Evolutionary conservation across 2,329 filamentous ascomycete species (phyloP).

Genomic region (Penicillium sp.): DNA sequence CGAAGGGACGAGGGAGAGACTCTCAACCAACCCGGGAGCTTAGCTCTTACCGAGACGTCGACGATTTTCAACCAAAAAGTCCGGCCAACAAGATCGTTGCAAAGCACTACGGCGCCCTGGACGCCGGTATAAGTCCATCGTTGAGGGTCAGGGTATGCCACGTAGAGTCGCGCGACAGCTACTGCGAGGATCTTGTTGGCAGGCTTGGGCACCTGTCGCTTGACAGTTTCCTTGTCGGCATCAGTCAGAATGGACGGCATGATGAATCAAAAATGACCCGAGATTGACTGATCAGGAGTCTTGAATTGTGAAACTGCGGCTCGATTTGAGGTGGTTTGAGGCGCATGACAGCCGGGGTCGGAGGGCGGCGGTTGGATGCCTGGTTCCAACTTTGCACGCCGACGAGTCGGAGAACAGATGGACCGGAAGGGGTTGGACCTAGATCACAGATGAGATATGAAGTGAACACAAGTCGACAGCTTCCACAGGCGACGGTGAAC

Average conservation of each 20-base stretch:
- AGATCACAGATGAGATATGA: neutral
- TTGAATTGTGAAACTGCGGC: slow-evolving; percentile 3
- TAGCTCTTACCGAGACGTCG: slow-evolving; percentile 73
- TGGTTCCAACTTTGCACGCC: slow-evolving; percentile 10
- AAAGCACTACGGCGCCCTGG: slow-evolving; percentile 84
- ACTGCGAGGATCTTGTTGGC: slow-evolving; percentile 97
- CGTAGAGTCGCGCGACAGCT: slow-evolving; percentile 85
- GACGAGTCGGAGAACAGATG: slow-evolving; percentile 2
- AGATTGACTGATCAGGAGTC: slow-evolving; percentile 2
- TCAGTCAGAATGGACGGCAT: slow-evolving; percentile 70
- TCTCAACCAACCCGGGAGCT: neutral
- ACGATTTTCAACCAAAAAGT: slow-evolving; percentile 98
- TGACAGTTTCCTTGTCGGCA: slow-evolving; percentile 93
- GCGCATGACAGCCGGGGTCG: slow-evolving; percentile 15
- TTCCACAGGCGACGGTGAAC: neutral
- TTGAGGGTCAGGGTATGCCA: slow-evolving; percentile 77
- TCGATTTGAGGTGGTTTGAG: slow-evolving; percentile 9
- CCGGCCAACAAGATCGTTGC: slow-evolving; percentile 89
- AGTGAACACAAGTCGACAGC: neutral
- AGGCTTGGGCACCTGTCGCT: slow-evolving; percentile 85
- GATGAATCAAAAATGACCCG: slow-evolving; percentile 16
- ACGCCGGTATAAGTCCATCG: slow-evolving; percentile 93
- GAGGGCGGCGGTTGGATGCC: slow-evolving; percentile 9
- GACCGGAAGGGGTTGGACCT: neutral
- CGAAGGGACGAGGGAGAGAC: neutral